phyloP scores from a whole-genome alignment of 208 protist genomes.

The Leptomonas seymouri region DNA sequence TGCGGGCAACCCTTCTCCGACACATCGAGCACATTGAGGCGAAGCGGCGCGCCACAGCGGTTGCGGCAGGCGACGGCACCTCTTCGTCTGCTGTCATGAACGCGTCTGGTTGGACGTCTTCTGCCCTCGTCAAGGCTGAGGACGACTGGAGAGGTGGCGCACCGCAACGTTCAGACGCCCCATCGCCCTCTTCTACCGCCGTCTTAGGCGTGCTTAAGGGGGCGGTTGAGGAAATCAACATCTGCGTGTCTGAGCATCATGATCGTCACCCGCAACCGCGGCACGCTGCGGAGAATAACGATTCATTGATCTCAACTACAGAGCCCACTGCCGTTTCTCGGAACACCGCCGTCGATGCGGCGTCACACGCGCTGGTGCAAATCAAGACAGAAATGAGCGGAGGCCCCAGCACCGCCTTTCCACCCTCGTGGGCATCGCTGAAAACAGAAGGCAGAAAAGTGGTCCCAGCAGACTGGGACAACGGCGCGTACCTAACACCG shows the following conservation, averaged over 20 bases:
- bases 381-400: neutral
- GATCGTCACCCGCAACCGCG: too few relatives aligned
- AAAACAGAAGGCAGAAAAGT: slow-evolving; percentile 1
- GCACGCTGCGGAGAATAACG: too few relatives aligned
- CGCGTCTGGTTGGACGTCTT: neutral
- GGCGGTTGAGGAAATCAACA: too few relatives aligned
- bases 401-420: slow-evolving; percentile 9
- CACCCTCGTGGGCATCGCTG: slow-evolving; percentile 19
- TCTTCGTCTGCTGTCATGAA: neutral
- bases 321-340: too few relatives aligned
- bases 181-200: neutral
- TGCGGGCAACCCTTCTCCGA: slow-evolving; percentile 12
- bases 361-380: neutral
- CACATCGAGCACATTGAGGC: slow-evolving; percentile 27
- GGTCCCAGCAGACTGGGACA: neutral
- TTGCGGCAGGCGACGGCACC: slow-evolving; percentile 21
- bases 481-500: slow-evolving; percentile 29
- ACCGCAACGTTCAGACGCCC: neutral
- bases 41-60: slow-evolving; percentile 22
- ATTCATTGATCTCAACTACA: too few relatives aligned
- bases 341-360: neutral
- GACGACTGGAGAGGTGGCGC: neutral
- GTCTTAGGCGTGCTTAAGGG: neutral
- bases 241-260: too few relatives aligned
- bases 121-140: neutral